phyloP scores from a whole-genome alignment of 768 basidiomycete species.

The Serendipita sp. region DNA sequence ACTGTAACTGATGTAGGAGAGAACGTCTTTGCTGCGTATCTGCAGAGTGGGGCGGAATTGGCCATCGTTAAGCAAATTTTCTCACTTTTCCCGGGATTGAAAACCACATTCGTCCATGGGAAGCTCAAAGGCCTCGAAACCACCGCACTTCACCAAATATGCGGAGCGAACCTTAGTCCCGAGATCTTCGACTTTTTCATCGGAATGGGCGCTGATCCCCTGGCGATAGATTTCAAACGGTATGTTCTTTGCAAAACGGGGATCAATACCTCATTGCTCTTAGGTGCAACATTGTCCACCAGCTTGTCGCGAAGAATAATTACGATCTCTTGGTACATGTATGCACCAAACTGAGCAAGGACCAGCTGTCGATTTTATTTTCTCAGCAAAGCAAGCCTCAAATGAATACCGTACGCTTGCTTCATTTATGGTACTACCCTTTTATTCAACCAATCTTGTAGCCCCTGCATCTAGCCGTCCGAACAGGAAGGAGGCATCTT shows the following conservation, averaged over 20 bases:
- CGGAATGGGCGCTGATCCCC: slow-evolving; percentile 29
- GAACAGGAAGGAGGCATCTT: slow-evolving; percentile 18
- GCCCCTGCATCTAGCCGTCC: slow-evolving; percentile 43
- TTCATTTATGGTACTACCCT: not conserved
- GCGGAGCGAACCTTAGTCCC: slow-evolving; percentile 17
- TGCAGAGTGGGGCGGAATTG: slow-evolving; percentile 22
- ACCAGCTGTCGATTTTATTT: slow-evolving; percentile 30
- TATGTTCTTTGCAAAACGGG: slow-evolving; percentile 17
- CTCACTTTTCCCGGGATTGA: slow-evolving; percentile 26
- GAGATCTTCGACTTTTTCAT: slow-evolving; percentile 37
- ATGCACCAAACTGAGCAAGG: slow-evolving; percentile 34
- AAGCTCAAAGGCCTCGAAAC: slow-evolving; percentile 25
- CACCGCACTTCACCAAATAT: slow-evolving; percentile 28
- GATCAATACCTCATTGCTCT: not conserved
- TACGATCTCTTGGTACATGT: slow-evolving; percentile 26
- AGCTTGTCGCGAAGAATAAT: slow-evolving; percentile 22
- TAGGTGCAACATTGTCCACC: slow-evolving; percentile 46
- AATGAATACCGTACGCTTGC: slow-evolving; percentile 30
- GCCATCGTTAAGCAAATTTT: slow-evolving; percentile 32
- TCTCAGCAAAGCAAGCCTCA: slow-evolving; percentile 30
- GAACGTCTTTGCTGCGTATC: slow-evolving; percentile 33
- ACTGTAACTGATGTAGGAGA: slow-evolving; percentile 31
- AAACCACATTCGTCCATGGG: slow-evolving; percentile 28
- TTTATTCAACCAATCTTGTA: slow-evolving; percentile 15
- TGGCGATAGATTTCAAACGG: slow-evolving; percentile 31